phyloP scores from a whole-genome alignment of 2,329 filamentous ascomycete genomes.

The Aspergillus terreus region DNA sequence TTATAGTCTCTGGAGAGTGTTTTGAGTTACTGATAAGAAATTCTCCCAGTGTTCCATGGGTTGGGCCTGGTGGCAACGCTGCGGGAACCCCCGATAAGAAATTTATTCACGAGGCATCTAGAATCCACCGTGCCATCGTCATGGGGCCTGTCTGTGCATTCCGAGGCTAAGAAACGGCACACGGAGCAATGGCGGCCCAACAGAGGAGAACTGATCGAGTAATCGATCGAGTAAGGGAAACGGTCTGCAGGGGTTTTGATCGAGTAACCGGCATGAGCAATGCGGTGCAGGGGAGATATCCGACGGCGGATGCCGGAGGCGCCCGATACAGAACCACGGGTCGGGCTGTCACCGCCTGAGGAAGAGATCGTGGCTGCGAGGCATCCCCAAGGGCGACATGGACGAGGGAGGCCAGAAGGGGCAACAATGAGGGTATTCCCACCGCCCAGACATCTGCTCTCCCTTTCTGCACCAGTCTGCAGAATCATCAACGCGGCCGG shows the following conservation, averaged over 20 bases:
- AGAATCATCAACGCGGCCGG: neutral
- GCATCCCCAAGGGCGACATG: no score
- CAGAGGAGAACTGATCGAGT: constrained; percentile 8
- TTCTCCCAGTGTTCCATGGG: no score
- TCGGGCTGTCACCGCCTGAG: constrained; percentile 1
- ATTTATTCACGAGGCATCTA: no score
- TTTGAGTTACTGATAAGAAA: no score
- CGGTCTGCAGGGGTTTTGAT: constrained; percentile 27
- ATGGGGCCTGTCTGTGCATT: no score
- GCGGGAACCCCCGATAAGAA: no score
- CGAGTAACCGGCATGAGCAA: constrained; percentile 20
- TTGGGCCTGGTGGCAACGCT: no score
- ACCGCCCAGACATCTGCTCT: neutral
- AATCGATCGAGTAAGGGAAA: constrained; percentile 13
- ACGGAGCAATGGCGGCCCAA: no score
- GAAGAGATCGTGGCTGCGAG: no score
- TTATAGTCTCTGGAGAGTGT: no score
- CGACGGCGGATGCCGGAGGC: constrained; percentile 25
- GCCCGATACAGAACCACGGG: constrained; percentile 22
- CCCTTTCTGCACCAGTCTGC: neutral
- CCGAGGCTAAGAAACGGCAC: no score
- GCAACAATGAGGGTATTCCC: constrained; percentile 23
- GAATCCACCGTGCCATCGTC: no score
- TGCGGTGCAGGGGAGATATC: constrained; percentile 8
- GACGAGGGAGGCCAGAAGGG: constrained; percentile 11